Evolutionary conservation across 2,329 filamentous ascomycete genomes (phyloP).

Genomic region (Exophiala dermatitidis): DNA sequence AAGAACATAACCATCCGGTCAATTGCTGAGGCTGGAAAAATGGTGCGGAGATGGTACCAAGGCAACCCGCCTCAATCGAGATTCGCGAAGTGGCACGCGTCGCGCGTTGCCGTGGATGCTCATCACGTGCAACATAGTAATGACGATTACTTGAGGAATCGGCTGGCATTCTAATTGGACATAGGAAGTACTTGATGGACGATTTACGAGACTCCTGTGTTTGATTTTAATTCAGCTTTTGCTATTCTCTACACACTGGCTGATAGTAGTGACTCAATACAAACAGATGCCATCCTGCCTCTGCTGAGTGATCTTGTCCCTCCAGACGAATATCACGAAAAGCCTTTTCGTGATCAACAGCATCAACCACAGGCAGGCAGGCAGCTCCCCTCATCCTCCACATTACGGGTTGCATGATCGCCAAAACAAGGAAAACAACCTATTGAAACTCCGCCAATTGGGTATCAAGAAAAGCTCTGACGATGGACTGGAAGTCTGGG

Average conservation of each 20-base stretch:
- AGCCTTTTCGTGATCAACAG: neutral
- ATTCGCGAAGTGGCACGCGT: neutral
- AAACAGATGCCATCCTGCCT: neutral
- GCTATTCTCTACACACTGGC: neutral
- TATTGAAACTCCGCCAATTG: neutral
- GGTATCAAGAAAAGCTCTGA: slow-evolving; percentile 14
- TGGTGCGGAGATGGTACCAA: neutral
- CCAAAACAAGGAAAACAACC: neutral
- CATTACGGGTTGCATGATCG: neutral
- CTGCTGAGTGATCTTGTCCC: neutral
- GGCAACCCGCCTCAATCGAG: neutral
- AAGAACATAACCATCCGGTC: too few species aligned
- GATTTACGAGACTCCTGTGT: too few species aligned
- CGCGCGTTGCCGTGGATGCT: neutral
- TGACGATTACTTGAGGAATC: neutral
- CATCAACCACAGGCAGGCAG: neutral
- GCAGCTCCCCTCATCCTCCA: neutral
- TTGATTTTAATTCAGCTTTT: neutral
- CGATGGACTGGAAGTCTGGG: neutral
- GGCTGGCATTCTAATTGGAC: too few species aligned
- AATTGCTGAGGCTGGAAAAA: neutral
- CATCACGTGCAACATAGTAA: neutral
- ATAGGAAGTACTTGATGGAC: too few species aligned
- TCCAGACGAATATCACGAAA: neutral
- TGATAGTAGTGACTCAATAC: neutral